Base-by-base conservation (phyloP, 2,329 filamentous ascomycete species). In the Cytospora paraplurivora region DNA sequence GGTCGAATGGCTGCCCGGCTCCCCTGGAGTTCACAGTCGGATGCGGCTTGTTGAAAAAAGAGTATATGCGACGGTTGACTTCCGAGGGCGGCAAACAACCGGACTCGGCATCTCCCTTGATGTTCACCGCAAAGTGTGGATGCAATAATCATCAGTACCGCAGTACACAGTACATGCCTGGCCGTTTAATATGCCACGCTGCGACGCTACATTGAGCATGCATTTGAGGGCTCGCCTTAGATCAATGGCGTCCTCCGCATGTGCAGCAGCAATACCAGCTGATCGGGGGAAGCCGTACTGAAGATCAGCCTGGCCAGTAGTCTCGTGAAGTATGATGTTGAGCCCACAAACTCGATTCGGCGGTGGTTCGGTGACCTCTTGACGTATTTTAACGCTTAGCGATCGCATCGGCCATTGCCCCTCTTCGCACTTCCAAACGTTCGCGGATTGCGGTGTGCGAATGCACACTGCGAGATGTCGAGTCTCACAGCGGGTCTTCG, bases 41-140 rank as follows among this genome's bases (percentile, higher is more conserved):
- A 47, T 47, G 44, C n/a, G 49, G 32, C 38, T 61, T 41, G 44
- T 55, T 38, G 21, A 15, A 21, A 33, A 53, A 33, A 32, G 49
- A 53, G 33, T 50, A 44, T 61, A 38, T 41, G 35, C 51, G 47
- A 61, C 51, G 59, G 59, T 50, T 53, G 51, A 55, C 49, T 55
- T 61, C 59, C 59, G 59, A 55, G 38, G 51, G 59, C 52, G 53
- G 51, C 38, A 55, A 49, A n/a, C 54, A 41, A 55, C 49, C 59
- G 59, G 59, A 61, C 59, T 52, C 51, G 44, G 19, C n/a, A 44
- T 44, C 49, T 41, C 49, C 35, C 55, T 61, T 27, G 27, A 34
- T 17, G 51, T 61, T 55, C 59, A 61, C 59, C 59, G 59, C 59
- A 61, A 61, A 50, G 41, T 55, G 59, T 53, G 51, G n/a, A 37